These are phyloP conservation scores for Suhomyces yuchorum DNA, from an alignment of 1,139 yeast genomes.

Conservation along the genomic window DNA sequence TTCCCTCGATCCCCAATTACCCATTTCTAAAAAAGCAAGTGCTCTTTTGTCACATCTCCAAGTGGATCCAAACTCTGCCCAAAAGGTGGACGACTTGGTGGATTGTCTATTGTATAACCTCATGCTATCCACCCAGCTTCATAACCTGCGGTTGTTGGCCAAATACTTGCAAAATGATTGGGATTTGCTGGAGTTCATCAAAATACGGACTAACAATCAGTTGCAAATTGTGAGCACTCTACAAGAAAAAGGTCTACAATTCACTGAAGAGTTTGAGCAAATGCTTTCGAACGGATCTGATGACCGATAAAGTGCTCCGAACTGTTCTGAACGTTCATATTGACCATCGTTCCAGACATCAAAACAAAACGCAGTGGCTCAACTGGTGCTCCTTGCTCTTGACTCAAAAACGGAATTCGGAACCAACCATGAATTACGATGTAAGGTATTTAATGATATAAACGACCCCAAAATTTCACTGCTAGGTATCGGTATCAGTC, in stretches of 20 bases:
- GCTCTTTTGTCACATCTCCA: slow-evolving; percentile 15
- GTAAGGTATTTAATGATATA: neutral
- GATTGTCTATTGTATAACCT: slow-evolving; percentile 41
- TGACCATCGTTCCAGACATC: neutral
- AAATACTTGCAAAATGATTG: slow-evolving; percentile 9
- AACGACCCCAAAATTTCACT: neutral
- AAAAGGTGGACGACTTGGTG: slow-evolving; percentile 43
- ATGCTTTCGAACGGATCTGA: neutral
- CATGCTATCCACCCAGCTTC: slow-evolving; percentile 29
- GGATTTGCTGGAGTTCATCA: slow-evolving; percentile 13
- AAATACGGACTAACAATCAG: slow-evolving; percentile 6
- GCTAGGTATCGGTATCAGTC: no score
- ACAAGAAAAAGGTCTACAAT: slow-evolving; percentile 10
- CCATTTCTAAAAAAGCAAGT: slow-evolving; percentile 8
- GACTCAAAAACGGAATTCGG: neutral
- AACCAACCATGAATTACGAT: no score
- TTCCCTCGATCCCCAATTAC: neutral
- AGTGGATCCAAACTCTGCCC: slow-evolving; percentile 13
- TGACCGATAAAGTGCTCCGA: neutral
- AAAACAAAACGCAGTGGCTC: neutral
- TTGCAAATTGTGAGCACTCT: slow-evolving; percentile 10
- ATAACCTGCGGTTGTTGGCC: slow-evolving; percentile 18
- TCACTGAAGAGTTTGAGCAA: slow-evolving; percentile 4
- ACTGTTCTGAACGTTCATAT: neutral
- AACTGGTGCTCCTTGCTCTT: neutral